These are phyloP conservation scores for Keithomyces neogunnii DNA, from an alignment of 2,329 filamentous ascomycete species.

Conservation along the genomic window DNA sequence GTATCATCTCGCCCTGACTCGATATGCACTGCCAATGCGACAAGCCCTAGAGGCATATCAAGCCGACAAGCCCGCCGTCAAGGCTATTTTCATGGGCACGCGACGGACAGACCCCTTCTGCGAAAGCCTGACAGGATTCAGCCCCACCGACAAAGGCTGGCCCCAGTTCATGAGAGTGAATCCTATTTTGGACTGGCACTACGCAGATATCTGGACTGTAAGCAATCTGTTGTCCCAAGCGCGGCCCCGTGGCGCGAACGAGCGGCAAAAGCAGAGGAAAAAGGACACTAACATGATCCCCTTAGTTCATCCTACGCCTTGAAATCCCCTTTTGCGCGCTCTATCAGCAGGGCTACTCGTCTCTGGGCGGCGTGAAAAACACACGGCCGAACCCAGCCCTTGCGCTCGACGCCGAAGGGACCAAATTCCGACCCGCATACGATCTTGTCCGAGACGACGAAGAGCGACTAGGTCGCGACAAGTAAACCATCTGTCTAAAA, in stretches of 20 bases:
- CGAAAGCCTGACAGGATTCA: constrained; percentile 68
- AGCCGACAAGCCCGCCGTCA: constrained; percentile 51
- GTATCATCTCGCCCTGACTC: constrained; percentile 69
- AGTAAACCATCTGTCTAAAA: constrained; percentile 15
- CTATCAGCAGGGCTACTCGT: constrained; percentile 86
- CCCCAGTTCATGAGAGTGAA: constrained; percentile 88
- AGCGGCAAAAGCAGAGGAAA: neutral
- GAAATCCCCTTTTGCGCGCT: constrained; percentile 76
- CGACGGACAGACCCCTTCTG: constrained; percentile 89
- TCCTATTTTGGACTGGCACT: constrained; percentile 96
- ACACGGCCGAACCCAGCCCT: constrained; percentile 82
- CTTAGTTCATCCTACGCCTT: constrained; percentile 71
- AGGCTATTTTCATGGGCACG: constrained; percentile 55
- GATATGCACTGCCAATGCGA: constrained; percentile 73
- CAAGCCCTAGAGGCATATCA: constrained; percentile 74
- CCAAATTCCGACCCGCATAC: constrained; percentile 62
- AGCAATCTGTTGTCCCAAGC: constrained; percentile 26
- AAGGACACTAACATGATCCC: neutral
- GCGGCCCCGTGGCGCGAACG: neutral
- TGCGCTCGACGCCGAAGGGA: constrained; percentile 27
- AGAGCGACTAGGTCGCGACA: constrained; percentile 69
- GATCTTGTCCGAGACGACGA: constrained; percentile 66
- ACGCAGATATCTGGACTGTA: constrained; percentile 88
- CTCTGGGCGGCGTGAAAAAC: constrained; percentile 81
- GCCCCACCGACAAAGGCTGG: constrained; percentile 83